Conservation (phyloP, 192 early-diverging fungal genomes). For the Nowakowskiella sp. region DNA sequence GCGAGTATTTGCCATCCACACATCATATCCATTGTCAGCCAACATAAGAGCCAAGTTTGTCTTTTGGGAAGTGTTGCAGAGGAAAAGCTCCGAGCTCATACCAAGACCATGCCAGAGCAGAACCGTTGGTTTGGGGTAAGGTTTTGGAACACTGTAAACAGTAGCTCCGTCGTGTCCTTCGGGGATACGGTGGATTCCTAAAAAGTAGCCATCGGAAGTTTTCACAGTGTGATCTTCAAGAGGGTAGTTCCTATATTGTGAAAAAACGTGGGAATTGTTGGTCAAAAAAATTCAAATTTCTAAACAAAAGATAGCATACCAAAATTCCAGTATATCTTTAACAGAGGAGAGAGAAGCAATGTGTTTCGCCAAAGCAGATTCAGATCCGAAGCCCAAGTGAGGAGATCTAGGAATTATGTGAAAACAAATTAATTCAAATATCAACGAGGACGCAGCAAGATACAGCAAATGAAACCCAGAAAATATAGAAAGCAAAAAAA, state of each 20-base stretch:
- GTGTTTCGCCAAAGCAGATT: no score
- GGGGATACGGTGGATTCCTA: conserved; percentile 69
- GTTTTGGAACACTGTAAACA: conserved; percentile 20
- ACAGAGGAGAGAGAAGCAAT: no score
- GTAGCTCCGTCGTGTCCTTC: conserved; percentile 14
- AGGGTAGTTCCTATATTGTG: conserved; percentile 68
- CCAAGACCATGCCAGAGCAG: conserved; percentile 84
- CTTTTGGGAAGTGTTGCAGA: conserved; percentile 68
- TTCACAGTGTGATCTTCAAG: conserved; percentile 69
- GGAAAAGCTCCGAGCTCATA: conserved; percentile 77
- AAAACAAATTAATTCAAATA: no score
- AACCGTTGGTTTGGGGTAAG: conserved; percentile 45
- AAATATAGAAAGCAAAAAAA: no score
- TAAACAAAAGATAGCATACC: no score
- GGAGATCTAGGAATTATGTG: no score
- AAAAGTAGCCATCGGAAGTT: conserved; percentile 70
- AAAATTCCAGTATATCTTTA: no score
- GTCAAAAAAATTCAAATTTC: no score
- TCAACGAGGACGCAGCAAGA: no score
- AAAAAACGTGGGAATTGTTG: no score
- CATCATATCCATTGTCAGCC: conserved; percentile 72
- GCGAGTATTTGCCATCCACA: conserved; percentile 84
- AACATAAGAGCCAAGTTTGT: conserved; percentile 69
- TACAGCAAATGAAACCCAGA: no score
- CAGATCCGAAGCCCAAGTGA: no score